These are phyloP conservation scores for Nothophaeocryptopus gaeumannii DNA, from an alignment of 2,329 filamentous ascomycete species.

Conservation along the genomic window DNA sequence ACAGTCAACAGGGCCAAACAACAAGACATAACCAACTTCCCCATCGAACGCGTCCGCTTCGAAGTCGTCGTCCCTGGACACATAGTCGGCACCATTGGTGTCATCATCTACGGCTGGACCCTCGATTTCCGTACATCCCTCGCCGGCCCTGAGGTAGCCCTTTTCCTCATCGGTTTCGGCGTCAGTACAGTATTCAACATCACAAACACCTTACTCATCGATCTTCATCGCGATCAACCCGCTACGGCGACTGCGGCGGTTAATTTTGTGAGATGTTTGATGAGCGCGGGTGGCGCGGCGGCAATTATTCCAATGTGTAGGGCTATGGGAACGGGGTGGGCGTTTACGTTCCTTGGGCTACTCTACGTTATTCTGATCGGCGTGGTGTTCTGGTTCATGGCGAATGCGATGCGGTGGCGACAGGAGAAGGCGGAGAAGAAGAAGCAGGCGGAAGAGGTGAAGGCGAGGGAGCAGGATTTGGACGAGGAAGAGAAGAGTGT, in stretches of 20 bases:
- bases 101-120: slow-evolving; percentile 45
- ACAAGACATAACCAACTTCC: slow-evolving; percentile 52
- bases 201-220: slow-evolving; percentile 48
- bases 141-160: slow-evolving; percentile 45
- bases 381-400: slow-evolving; percentile 26
- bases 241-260: slow-evolving; percentile 45
- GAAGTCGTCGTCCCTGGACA: slow-evolving; percentile 41
- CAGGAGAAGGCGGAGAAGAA: slow-evolving; percentile 21
- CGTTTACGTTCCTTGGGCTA: slow-evolving; percentile 41
- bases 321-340: slow-evolving; percentile 41
- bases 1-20: slow-evolving; percentile 58
- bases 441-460: slow-evolving; percentile 10
- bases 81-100: slow-evolving; percentile 32
- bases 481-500: neutral
- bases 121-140: slow-evolving; percentile 37
- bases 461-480: neutral
- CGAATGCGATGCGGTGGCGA: slow-evolving; percentile 23
- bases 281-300: slow-evolving; percentile 43
- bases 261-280: slow-evolving; percentile 44
- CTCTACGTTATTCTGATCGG: slow-evolving; percentile 23
- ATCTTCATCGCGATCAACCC: slow-evolving; percentile 41
- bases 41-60: slow-evolving; percentile 48
- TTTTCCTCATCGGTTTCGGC: slow-evolving; percentile 40
- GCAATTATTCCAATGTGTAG: slow-evolving; percentile 35
- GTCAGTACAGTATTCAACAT: slow-evolving; percentile 41